Base-by-base conservation (phyloP, 805 yeast genomes). In the Candida railenensis region DNA sequence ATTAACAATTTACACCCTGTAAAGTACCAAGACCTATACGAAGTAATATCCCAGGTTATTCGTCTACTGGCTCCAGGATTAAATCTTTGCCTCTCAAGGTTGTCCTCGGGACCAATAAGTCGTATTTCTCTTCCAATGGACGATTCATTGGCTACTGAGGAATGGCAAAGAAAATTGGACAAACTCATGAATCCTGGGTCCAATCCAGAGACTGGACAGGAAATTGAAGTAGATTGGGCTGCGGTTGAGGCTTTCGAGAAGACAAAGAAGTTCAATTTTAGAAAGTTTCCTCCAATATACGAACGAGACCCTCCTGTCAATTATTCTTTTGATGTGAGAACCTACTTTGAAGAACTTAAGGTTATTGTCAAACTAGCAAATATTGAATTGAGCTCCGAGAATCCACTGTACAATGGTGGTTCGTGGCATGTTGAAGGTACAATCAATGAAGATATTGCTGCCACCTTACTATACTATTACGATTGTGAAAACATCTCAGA, bases 1-100 rank as follows among this genome's bases (percentile, higher is more conserved):
- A 72, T 72, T 49, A 72, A 72, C 53, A 72, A 71, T 48, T 56
- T 72, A 45, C 70, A 72, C 43, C 75, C 76, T n/a, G 11, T 25
- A 25, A 50, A 54, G 39, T 54, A 49, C 47, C 33, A 49, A n/a
- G 48, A 46, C 1, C 48, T 72, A 20, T 72, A 72, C 50, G n/a
- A 30, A 1, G 40, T 57, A 2, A 65, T 72, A 37, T 71, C 53
- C n/a, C 44, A 53, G 0, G 53, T 72, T 2, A 68, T 72, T 50
- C 61, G 61, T 34, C 30, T 21, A 3, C 44, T 54, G 12, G 18
- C 67, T 9, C 74, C 74, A 3, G 74, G 68, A 1, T 52, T 71
- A 46, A 60, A 66, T 42, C 53, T 47, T 22, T 47, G 51, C n/a
- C 53, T 70, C 22, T 51, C 73, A 1, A 46, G 63, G 28, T 54